Percentiles rank a stretch among this genome's conserved stretches.
phyloP scores from a whole-genome alignment of 352 stramenopile genomes.

The Elongisporangium prolatum region DNA sequence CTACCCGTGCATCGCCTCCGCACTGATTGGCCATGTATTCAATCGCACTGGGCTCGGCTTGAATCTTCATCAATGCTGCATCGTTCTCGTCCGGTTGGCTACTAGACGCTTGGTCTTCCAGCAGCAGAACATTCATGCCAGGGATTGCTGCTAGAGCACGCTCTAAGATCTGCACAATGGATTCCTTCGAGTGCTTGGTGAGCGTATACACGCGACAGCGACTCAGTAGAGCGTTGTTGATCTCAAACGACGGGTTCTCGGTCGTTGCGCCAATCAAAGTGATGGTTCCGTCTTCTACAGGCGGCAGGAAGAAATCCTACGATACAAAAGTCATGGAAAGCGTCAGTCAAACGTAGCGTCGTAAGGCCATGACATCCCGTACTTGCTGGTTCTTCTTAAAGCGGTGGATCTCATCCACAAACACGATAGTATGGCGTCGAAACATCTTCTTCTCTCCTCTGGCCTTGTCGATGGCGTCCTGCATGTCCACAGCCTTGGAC shows the following conservation, averaged over 20 bases:
- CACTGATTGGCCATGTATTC: slow-evolving; percentile 67
- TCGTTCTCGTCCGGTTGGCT: slow-evolving; percentile 3
- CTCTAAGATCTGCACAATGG: slow-evolving; percentile 58
- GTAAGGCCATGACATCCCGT: no score
- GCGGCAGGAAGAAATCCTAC: slow-evolving; percentile 79
- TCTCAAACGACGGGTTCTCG: slow-evolving; percentile 86
- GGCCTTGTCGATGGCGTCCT: slow-evolving; percentile 70
- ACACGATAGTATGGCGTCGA: slow-evolving; percentile 69
- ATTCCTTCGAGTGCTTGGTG: slow-evolving; percentile 58
- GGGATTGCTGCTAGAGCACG: slow-evolving; percentile 43
- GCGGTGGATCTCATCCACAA: slow-evolving; percentile 87
- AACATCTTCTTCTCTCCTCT: slow-evolving; percentile 59
- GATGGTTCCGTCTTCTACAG: slow-evolving; percentile 79
- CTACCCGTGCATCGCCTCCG: slow-evolving; percentile 73
- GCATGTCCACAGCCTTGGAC: slow-evolving; percentile 66
- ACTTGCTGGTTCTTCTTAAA: slow-evolving; percentile 87
- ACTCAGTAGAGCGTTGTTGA: slow-evolving; percentile 82
- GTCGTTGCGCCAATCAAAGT: slow-evolving; percentile 88
- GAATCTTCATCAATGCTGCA: slow-evolving; percentile 13
- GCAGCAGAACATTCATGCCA: slow-evolving; percentile 20
- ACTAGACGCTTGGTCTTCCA: slow-evolving; percentile 7
- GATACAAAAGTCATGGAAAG: neutral
- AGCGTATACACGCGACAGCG: slow-evolving; percentile 78
- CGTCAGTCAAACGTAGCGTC: slow-evolving; percentile 1
- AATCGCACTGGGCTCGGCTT: slow-evolving; percentile 53